Evolutionary conservation across 768 basidiomycete genomes (phyloP).

Genomic region (Jaapia argillacea): DNA sequence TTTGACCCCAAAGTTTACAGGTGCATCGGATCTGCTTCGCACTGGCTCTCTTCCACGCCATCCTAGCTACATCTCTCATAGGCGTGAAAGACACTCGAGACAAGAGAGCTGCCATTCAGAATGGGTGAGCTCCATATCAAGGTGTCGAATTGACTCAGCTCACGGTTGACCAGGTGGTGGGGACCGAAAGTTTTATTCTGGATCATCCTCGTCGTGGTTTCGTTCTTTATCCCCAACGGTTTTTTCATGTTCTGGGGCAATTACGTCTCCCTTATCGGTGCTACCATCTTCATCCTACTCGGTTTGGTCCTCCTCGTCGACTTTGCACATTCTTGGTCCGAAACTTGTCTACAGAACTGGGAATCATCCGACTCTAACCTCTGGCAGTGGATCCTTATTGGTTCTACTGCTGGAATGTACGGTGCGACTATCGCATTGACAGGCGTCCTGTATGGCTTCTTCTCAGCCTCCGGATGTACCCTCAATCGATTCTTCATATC

Average conservation of each 20-base stretch:
- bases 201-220: conserved; percentile 68
- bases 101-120: conserved; percentile 92
- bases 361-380: conserved; percentile 77
- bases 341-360: conserved; percentile 94
- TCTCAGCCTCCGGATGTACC: conserved; percentile 77
- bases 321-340: conserved; percentile 98
- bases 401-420: conserved; percentile 88
- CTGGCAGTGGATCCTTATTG: conserved; percentile 95
- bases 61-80: conserved; percentile 70
- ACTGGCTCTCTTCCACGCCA: conserved; percentile 76
- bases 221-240: conserved; percentile 93
- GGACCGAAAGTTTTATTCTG: conserved; percentile 92
- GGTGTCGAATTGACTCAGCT: background rate
- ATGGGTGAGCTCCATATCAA: conserved; percentile 51
- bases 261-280: conserved; percentile 84
- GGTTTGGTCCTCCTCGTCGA: conserved; percentile 96
- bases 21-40: conserved; percentile 97
- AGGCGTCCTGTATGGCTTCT: conserved; percentile 84
- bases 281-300: conserved; percentile 91
- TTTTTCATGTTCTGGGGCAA: conserved; percentile 99
- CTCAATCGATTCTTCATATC: conserved; percentile 98
- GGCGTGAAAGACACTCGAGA: conserved; percentile 86
- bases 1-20: conserved; percentile 33
- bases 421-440: conserved; percentile 77
- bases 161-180: conserved; percentile 70